phyloP scores from a whole-genome alignment of 2,329 filamentous ascomycete species.

The Colletotrichum shisoi region DNA sequence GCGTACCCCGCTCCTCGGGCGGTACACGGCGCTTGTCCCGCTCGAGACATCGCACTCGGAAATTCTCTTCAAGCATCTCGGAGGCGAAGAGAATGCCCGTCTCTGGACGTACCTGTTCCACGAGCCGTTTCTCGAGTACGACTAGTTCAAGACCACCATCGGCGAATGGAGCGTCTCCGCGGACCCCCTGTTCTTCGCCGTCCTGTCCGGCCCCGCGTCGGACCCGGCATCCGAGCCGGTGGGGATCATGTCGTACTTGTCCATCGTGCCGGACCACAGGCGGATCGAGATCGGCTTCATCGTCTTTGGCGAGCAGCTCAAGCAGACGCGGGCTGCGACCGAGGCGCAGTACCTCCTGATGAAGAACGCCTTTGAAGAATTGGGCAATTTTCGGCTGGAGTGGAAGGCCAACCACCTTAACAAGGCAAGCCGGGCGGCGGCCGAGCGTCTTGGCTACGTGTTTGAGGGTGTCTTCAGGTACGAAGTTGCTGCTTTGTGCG shows the following conservation, averaged over 20 bases:
- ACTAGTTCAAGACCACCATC: constrained; percentile 41
- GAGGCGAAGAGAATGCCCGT: constrained; percentile 45
- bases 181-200: constrained; percentile 55
- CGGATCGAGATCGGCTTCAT: constrained; percentile 66
- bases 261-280: constrained; percentile 57
- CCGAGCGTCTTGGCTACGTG: constrained; percentile 64
- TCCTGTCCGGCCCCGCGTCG: constrained; percentile 49
- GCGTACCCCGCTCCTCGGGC: constrained; percentile 43
- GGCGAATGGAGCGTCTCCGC: constrained; percentile 42
- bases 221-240: constrained; percentile 47
- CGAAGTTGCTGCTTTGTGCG: background rate
- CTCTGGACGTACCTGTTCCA: constrained; percentile 50
- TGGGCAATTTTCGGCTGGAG: constrained; percentile 66
- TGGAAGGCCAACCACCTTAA: constrained; percentile 72
- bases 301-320: constrained; percentile 58
- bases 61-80: constrained; percentile 47
- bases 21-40: constrained; percentile 46
- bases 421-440: constrained; percentile 61
- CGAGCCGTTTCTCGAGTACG: constrained; percentile 41
- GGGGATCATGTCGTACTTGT: constrained; percentile 56
- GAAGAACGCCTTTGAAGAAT: constrained; percentile 59
- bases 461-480: constrained; percentile 67
- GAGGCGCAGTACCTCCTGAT: constrained; percentile 67
- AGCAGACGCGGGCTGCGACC: constrained; percentile 63
- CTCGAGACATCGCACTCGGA: constrained; percentile 44